phyloP scores from a whole-genome alignment of 805 yeast species.

The Metschnikowia matae region DNA sequence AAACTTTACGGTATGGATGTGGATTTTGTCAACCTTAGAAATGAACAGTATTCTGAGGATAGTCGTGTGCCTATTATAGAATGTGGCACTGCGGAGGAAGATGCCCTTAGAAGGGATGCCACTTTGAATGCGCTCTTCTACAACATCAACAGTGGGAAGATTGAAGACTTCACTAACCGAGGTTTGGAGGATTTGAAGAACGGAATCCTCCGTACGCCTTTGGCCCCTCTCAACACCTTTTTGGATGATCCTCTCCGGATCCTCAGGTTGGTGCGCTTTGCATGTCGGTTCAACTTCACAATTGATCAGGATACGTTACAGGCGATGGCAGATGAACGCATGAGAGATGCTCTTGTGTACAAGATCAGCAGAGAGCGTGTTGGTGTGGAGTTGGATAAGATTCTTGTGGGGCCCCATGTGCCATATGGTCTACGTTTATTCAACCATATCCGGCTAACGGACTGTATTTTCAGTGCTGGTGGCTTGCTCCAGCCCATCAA shows the following conservation, averaged over 20 bases:
- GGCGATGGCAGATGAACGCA: constrained; percentile 61
- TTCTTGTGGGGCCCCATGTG: constrained; percentile 61
- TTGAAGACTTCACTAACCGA: constrained; percentile 79
- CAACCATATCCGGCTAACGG: constrained; percentile 49
- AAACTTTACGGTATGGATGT: constrained; percentile 78
- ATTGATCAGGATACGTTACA: constrained; percentile 55
- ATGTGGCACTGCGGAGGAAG: constrained; percentile 89
- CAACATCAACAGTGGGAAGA: constrained; percentile 59
- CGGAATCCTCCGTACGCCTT: constrained; percentile 83
- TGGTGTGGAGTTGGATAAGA: constrained; percentile 80
- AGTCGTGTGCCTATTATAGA: constrained; percentile 82
- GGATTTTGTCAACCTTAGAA: constrained; percentile 89
- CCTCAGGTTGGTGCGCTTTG: constrained; percentile 79
- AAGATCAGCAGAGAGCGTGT: constrained; percentile 90
- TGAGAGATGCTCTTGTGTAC: constrained; percentile 54
- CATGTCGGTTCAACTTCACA: constrained; percentile 66
- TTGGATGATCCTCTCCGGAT: constrained; percentile 93
- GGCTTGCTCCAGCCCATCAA: constrained; percentile 17
- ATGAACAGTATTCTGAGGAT: constrained; percentile 77
- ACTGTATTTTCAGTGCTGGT: constrained; percentile 50
- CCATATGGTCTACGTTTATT: constrained; percentile 59
- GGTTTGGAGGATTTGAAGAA: constrained; percentile 70
- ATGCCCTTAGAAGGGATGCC: constrained; percentile 91
- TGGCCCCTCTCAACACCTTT: constrained; percentile 80
- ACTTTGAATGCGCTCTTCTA: constrained; percentile 90